Percentiles rank a stretch among this genome's conserved stretches.
phyloP scores from a whole-genome alignment of 306 rosid species.

The Psophocarpus tetragonolobus region DNA sequence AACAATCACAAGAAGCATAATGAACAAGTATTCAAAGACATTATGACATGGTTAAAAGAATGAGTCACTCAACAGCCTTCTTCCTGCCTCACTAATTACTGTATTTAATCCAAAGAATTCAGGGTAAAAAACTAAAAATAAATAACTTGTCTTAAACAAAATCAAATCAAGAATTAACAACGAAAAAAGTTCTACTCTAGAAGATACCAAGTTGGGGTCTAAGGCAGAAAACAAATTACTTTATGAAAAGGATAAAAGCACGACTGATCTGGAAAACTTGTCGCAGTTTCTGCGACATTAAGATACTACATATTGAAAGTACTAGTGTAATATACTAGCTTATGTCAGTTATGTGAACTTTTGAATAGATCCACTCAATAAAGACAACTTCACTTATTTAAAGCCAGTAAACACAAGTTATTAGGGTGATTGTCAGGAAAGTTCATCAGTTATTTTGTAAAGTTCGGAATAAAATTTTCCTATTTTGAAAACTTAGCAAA shows the following conservation, averaged over 20 bases:
- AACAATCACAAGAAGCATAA: slow-evolving; percentile 80
- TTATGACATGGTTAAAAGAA: slow-evolving; percentile 50
- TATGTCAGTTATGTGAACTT: too few species aligned
- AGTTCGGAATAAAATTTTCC: background rate
- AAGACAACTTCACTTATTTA: too few species aligned
- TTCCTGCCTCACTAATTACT: slow-evolving; percentile 39
- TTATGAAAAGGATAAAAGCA: background rate
- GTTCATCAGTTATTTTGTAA: background rate
- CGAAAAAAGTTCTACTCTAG: background rate
- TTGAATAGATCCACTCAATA: too few species aligned
- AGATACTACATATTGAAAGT: too few species aligned
- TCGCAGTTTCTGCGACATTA: too few species aligned
- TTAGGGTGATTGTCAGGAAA: background rate
- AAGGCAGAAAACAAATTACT: background rate
- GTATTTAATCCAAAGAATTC: too few species aligned
- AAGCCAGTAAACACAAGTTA: background rate
- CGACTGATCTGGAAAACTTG: background rate
- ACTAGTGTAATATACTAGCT: too few species aligned
- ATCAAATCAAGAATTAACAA: background rate
- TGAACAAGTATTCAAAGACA: slow-evolving; percentile 64
- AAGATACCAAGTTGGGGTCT: background rate
- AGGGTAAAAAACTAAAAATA: background rate
- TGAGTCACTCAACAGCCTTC: slow-evolving; percentile 65
- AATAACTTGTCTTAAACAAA: background rate
- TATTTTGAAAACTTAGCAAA: background rate